phyloP scores from a whole-genome alignment of 176 grass and related monocot genomes.

The Dactylis glomerata region DNA sequence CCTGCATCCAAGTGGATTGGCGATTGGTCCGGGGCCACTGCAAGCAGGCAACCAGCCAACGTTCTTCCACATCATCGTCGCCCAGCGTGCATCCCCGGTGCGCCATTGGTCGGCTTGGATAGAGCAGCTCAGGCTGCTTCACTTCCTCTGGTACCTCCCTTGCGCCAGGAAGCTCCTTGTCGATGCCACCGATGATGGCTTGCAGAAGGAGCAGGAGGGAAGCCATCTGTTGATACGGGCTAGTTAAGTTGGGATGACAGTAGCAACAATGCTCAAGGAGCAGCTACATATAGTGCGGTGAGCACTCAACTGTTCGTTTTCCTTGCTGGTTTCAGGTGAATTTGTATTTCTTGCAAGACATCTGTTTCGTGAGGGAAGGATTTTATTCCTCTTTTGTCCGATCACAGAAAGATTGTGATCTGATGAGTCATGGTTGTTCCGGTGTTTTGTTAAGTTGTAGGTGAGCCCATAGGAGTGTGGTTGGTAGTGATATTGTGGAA shows the following conservation, averaged over 20 bases:
- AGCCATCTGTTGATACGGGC: slow-evolving; percentile 32
- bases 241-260: not conserved
- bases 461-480: slow-evolving; percentile 12
- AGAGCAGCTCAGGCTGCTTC: not conserved
- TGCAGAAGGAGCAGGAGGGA: slow-evolving; percentile 59
- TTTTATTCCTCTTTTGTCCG: not conserved
- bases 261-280: not conserved
- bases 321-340: slow-evolving; percentile 35
- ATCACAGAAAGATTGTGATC: slow-evolving; percentile 36
- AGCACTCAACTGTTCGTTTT: slow-evolving; percentile 12
- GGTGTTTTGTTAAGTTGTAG: not conserved
- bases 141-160: not conserved
- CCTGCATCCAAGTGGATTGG: slow-evolving; percentile 45
- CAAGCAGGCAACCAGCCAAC: slow-evolving; percentile 46
- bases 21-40: slow-evolving; percentile 33
- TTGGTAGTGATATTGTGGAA: not conserved
- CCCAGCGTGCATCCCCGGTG: not conserved
- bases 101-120: not conserved
- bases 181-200: slow-evolving; percentile 25
- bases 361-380: slow-evolving; percentile 9
- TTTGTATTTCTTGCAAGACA: slow-evolving; percentile 43
- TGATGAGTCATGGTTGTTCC: not conserved
- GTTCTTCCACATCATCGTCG: slow-evolving; percentile 18
- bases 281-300: slow-evolving; percentile 26
- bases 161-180: not conserved